Base-by-base conservation (phyloP, 1,284 basidiomycete genomes). In the Blastosporella zonata region DNA sequence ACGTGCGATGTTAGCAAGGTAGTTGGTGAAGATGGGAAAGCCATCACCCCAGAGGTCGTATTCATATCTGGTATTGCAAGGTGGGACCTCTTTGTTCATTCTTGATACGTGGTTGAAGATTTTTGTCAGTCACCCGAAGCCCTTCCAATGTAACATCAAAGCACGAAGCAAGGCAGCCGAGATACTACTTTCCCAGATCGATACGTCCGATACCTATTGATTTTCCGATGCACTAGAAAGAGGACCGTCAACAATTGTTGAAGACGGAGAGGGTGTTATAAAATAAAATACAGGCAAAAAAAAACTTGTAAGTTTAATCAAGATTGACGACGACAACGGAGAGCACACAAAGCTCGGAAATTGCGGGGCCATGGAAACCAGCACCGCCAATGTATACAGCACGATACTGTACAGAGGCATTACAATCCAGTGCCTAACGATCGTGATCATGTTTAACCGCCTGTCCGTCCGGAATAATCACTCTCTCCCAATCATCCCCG, bases 401-500 rank as follows among this genome's bases (percentile, higher is more conserved):
- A n/a, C n/a, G n/a, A n/a, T n/a, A n/a, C n/a, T n/a, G n/a, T n/a
- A n/a, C n/a, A n/a, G n/a, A n/a, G n/a, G n/a, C n/a, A n/a, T n/a
- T n/a, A n/a, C n/a, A n/a, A n/a, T n/a, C n/a, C n/a, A n/a, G n/a
- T n/a, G n/a, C n/a, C n/a, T n/a, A n/a, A n/a, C n/a, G n/a, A n/a
- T n/a, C n/a, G n/a, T n/a, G n/a, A n/a, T n/a, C n/a, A n/a, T n/a
- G n/a, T n/a, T n/a, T n/a, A n/a, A n/a, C n/a, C n/a, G n/a, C n/a
- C n/a, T n/a, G n/a, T n/a, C n/a, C n/a, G n/a, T n/a, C n/a, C n/a
- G n/a, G n/a, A n/a, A 40, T 15, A 15, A 27, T 55, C 47, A 66
- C 23, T 55, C 50, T 23, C 60, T 60, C 23, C 71, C 75, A 59
- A 89, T 78, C 77, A 90, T 76, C 20, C 77, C 79, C 2, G 88